Conservation (phyloP, 805 yeast genomes). For the Cyberlindnera euphorbiae region DNA sequence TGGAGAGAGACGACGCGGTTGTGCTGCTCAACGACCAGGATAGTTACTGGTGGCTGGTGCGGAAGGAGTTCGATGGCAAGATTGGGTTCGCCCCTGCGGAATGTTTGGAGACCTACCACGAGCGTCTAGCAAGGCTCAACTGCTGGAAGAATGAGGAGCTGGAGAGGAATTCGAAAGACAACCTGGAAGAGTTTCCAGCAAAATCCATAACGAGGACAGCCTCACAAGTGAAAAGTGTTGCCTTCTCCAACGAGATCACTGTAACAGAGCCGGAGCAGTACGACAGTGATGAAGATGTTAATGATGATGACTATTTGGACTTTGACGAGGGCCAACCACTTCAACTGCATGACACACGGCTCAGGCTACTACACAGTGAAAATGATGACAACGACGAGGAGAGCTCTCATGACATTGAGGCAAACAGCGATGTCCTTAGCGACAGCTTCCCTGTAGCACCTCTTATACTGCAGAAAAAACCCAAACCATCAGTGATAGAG, state of each 20-base stretch:
- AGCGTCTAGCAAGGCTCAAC: constrained; percentile 84
- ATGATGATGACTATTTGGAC: constrained; percentile 15
- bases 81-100: constrained; percentile 98
- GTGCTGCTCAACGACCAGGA: constrained; percentile 81
- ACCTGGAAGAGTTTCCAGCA: constrained; percentile 4
- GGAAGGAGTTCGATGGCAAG: constrained; percentile 50
- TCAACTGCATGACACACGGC: not conserved
- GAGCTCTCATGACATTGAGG: constrained; percentile 10
- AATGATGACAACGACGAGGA: constrained; percentile 11
- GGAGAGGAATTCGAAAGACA: constrained; percentile 19
- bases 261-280: constrained; percentile 11
- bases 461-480: constrained; percentile 16
- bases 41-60: constrained; percentile 94
- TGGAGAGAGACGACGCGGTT: constrained; percentile 78
- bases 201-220: not conserved
- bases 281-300: constrained; percentile 3
- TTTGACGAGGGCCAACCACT: not conserved
- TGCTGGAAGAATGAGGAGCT: constrained; percentile 84
- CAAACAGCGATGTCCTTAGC: constrained; percentile 19
- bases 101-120: constrained; percentile 84
- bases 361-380: constrained; percentile 3
- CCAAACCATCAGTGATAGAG: constrained; percentile 1
- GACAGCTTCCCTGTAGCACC: constrained; percentile 24
- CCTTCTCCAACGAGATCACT: constrained; percentile 16
- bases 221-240: constrained; percentile 15